These are phyloP conservation scores for Durusdinium trenchii DNA, from an alignment of 73 alveolate species.

Conservation along the genomic window DNA sequence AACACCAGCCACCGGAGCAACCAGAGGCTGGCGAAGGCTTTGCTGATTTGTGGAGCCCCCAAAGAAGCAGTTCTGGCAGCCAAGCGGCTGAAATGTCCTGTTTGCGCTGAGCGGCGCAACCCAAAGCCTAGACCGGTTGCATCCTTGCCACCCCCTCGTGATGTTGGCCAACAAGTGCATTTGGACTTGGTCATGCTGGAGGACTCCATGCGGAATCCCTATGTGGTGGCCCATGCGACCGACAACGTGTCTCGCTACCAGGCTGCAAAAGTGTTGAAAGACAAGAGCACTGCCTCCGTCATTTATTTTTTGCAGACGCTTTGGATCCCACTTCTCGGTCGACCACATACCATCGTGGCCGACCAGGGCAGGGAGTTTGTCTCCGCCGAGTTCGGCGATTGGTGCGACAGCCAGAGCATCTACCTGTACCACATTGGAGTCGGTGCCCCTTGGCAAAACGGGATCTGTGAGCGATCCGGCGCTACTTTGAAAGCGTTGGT, in stretches of 20 bases:
- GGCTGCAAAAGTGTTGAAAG: not conserved
- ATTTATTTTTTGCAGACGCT: not conserved
- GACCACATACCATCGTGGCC: not conserved
- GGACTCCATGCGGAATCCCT: not conserved
- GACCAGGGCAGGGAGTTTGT: slow-evolving; percentile 38
- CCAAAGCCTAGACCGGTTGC: not conserved
- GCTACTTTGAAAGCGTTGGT: not conserved
- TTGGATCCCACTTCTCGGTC: not conserved
- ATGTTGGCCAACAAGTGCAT: slow-evolving; percentile 6
- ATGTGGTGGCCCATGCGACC: not conserved
- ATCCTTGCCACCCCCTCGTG: not conserved
- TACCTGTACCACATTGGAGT: not conserved
- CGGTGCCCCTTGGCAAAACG: slow-evolving; percentile 38
- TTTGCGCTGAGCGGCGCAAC: not conserved
- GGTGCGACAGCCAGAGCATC: not conserved
- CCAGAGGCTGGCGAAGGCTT: not conserved
- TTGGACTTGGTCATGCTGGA: not conserved
- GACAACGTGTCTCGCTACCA: not conserved
- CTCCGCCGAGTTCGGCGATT: not conserved
- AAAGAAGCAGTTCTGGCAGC: not conserved
- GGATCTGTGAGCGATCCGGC: not conserved
- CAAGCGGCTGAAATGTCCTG: not conserved
- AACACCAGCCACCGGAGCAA: not conserved
- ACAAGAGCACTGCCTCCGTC: not conserved
- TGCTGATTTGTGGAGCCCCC: not conserved